Evolutionary conservation across 164 flowering plant genomes (phyloP).

Genomic region (Vitis cinerea): DNA sequence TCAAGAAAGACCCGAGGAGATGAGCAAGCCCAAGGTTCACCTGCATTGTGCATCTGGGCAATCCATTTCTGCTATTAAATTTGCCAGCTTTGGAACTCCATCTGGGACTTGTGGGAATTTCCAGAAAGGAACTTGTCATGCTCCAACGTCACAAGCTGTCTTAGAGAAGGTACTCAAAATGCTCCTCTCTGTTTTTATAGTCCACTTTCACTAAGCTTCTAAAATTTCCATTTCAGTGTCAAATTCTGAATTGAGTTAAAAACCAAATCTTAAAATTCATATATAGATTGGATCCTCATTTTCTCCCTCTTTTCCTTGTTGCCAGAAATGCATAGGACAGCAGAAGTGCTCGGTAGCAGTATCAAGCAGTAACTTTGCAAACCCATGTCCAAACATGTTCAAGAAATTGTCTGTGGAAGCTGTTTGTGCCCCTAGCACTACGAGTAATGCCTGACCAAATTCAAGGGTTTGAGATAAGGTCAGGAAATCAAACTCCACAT

Average conservation of each 20-base stretch:
- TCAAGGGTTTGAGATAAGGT: neutral
- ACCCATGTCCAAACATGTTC: constrained; percentile 31
- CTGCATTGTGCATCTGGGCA: constrained; percentile 27
- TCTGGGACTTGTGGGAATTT: constrained; percentile 43
- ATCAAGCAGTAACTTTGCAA: constrained; percentile 25
- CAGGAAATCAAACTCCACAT: neutral
- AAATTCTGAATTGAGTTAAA: too few species aligned
- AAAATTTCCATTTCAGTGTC: neutral
- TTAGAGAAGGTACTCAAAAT: constrained; percentile 21
- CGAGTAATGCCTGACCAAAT: neutral
- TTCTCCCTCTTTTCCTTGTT: neutral
- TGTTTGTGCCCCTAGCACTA: constrained; percentile 18
- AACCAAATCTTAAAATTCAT: too few species aligned
- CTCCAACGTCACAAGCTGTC: constrained; percentile 20
- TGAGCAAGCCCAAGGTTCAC: constrained; percentile 15
- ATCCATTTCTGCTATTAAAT: constrained; percentile 32
- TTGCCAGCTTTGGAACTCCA: constrained; percentile 46
- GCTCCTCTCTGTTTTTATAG: neutral
- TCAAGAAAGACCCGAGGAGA: constrained; percentile 3
- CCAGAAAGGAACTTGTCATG: constrained; percentile 34
- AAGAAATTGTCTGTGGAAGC: constrained; percentile 35
- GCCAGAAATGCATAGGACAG: constrained; percentile 30
- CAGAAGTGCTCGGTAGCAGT: constrained; percentile 23
- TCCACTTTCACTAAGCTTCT: neutral
- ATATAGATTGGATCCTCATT: neutral